Evolutionary conservation across 768 basidiomycete genomes (phyloP).

Genomic region (Xerocomellus chrysenteron): DNA sequence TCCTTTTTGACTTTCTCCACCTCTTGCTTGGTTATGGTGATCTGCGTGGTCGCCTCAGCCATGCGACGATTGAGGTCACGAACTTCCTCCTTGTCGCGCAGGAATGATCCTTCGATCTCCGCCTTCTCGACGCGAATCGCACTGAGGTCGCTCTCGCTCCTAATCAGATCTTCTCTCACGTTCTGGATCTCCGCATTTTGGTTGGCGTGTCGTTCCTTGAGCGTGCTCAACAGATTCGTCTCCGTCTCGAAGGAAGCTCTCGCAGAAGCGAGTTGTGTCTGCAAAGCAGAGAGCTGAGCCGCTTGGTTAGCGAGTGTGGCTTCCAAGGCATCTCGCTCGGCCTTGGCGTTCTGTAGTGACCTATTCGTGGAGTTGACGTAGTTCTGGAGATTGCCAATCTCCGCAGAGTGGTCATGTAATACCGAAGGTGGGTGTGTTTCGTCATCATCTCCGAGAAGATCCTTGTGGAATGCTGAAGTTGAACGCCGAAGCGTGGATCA

Average conservation of each 20-base stretch:
- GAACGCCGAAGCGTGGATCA: constrained; percentile 7
- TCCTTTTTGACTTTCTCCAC: constrained; percentile 91
- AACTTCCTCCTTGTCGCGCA: constrained; percentile 94
- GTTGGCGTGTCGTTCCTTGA: constrained; percentile 64
- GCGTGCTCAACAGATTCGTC: constrained; percentile 59
- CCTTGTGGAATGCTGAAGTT: constrained; percentile 32
- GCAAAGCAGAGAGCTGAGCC: constrained; percentile 72
- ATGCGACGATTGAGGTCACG: constrained; percentile 82
- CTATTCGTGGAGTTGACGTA: constrained; percentile 78
- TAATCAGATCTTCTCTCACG: constrained; percentile 75
- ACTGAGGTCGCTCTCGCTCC: constrained; percentile 88
- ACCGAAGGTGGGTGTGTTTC: constrained; percentile 46
- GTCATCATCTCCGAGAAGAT: constrained; percentile 76
- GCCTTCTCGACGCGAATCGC: constrained; percentile 86
- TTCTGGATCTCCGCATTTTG: constrained; percentile 76
- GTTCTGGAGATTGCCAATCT: constrained; percentile 86
- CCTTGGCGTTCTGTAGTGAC: constrained; percentile 62
- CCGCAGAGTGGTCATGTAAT: constrained; percentile 72
- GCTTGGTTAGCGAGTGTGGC: constrained; percentile 64
- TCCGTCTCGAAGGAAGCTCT: constrained; percentile 88
- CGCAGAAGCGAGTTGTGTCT: constrained; percentile 79
- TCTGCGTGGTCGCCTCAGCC: constrained; percentile 75
- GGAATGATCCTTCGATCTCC: constrained; percentile 81
- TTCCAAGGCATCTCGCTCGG: constrained; percentile 68
- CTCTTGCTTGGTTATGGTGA: constrained; percentile 64